phyloP scores from a whole-genome alignment of 805 yeast genomes.

The Saccharomyces kudriavzevii region DNA sequence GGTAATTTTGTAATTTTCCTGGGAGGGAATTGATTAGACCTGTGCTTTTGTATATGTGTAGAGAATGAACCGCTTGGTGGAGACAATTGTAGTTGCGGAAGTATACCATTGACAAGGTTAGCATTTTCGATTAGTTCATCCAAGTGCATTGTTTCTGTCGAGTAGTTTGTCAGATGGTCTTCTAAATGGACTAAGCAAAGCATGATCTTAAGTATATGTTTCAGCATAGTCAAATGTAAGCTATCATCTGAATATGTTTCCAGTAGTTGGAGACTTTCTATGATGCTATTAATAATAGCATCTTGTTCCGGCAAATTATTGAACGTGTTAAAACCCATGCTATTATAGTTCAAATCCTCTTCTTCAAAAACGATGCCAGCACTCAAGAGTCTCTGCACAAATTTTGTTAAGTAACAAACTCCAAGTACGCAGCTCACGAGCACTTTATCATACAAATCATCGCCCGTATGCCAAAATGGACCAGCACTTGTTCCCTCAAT shows the following conservation, averaged over 20 bases:
- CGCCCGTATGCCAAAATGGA: slow-evolving; percentile 15
- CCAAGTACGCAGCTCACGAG: slow-evolving; percentile 46
- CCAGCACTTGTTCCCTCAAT: slow-evolving; percentile 6
- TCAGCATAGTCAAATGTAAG: slow-evolving; percentile 5
- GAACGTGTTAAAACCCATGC: slow-evolving; percentile 45
- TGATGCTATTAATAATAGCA: slow-evolving; percentile 24
- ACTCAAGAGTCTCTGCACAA: slow-evolving; percentile 38
- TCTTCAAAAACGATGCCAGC: slow-evolving; percentile 63
- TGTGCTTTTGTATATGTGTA: slow-evolving; percentile 39
- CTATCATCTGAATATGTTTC: neutral
- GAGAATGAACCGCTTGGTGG: slow-evolving; percentile 35
- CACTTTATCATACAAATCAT: slow-evolving; percentile 40
- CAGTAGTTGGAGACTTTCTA: slow-evolving; percentile 14
- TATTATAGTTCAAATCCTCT: slow-evolving; percentile 63
- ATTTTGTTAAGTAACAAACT: slow-evolving; percentile 45
- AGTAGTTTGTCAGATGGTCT: slow-evolving; percentile 8
- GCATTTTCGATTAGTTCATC: slow-evolving; percentile 11
- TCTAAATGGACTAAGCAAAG: slow-evolving; percentile 27
- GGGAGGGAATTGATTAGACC: slow-evolving; percentile 43
- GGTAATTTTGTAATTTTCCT: slow-evolving; percentile 26
- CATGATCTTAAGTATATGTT: slow-evolving; percentile 27
- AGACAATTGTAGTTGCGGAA: neutral
- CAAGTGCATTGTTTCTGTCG: slow-evolving; percentile 9
- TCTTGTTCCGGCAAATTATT: slow-evolving; percentile 17
- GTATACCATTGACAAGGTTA: neutral